Evolutionary conservation across 164 flowering plant genomes (phyloP).

Genomic region (Aristolochia californica): DNA sequence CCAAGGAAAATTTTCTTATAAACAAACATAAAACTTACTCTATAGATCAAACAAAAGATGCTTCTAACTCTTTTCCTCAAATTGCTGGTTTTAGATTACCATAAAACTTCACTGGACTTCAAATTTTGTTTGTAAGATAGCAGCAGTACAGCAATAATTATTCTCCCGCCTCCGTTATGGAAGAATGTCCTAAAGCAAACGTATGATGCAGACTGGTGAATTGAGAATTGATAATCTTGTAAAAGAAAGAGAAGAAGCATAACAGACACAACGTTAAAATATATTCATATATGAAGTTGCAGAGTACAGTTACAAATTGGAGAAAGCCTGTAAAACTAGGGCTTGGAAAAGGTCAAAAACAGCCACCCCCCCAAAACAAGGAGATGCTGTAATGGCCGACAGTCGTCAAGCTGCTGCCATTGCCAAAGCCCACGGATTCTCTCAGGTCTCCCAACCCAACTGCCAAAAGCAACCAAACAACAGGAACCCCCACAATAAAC

Average conservation of each 20-base stretch:
- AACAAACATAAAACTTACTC: too few relatives aligned
- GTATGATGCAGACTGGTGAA: too few relatives aligned
- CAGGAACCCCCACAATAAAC: not conserved
- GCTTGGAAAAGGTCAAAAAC: constrained; percentile 9
- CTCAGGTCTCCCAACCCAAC: constrained; percentile 15
- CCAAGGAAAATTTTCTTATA: too few relatives aligned
- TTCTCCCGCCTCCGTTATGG: too few relatives aligned
- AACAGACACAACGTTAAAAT: not conserved
- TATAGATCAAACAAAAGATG: too few relatives aligned
- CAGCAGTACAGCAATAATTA: too few relatives aligned
- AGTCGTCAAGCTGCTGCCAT: constrained; percentile 7
- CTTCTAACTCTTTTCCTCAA: too few relatives aligned
- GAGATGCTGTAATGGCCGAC: constrained; percentile 8
- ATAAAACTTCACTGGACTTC: too few relatives aligned
- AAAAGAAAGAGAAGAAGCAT: not conserved
- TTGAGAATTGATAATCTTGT: too few relatives aligned
- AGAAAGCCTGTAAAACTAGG: constrained; percentile 11
- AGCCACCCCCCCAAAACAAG: not conserved
- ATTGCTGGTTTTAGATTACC: too few relatives aligned
- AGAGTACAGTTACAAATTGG: constrained; percentile 4
- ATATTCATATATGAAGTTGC: constrained; percentile 3
- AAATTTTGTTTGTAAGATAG: too few relatives aligned
- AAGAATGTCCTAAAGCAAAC: too few relatives aligned
- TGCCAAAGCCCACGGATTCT: constrained; percentile 8
- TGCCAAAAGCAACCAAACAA: constrained; percentile 12